Base-by-base conservation (phyloP, 768 basidiomycete species). In the Boletus edulis region DNA sequence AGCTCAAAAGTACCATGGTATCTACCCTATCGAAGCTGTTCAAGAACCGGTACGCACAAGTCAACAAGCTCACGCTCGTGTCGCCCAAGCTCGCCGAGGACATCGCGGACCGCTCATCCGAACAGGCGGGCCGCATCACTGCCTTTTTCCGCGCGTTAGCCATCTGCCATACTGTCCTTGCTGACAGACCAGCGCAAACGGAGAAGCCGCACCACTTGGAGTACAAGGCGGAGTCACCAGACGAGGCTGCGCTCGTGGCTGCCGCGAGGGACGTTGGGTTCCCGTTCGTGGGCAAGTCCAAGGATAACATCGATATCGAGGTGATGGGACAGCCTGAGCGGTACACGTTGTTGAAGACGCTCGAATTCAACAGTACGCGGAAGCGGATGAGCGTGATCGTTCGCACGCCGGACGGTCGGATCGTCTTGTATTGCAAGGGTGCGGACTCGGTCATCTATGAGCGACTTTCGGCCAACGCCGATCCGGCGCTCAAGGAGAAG, bases 191-290 rank as follows among this genome's bases (percentile, higher is more conserved):
- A 0, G 85, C 89, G 32, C 81, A 84, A 1, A 67, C 78, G 52
- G 73, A 73, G 22, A 72, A 83, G 4, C 89, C 91, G 0, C 83
- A 79, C 66, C 67, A 75, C 10, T 67, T 96, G 52, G 83, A 88
- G 55, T 98, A 98, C 78, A 98, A 98, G 73, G 96, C 96, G 5
- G 95, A 99, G 73, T 91, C 89, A 4, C 95, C 94, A 0, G 94
- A 98, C 65, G 96, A 98, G 68, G 92, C 94, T 20, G 96, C 96
- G 13, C 79, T 98, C 34, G 96, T 98, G 10, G 87, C 81, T 31
- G 93, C 91, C 10, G 95, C 96, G 15, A 80, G 95, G 37, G 96
- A 98, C 67, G 86, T 86, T 5, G 96, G 96, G 0, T 98, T 97
- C 69, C 89, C 91, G 1, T 98, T 97, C 72, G 72, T 97, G 41